Evolutionary conservation across 2,329 filamentous ascomycete species (phyloP), one percentile per base, ranked within the genome.

Genomic region (Alternaria novae-zelandiae): DNA sequence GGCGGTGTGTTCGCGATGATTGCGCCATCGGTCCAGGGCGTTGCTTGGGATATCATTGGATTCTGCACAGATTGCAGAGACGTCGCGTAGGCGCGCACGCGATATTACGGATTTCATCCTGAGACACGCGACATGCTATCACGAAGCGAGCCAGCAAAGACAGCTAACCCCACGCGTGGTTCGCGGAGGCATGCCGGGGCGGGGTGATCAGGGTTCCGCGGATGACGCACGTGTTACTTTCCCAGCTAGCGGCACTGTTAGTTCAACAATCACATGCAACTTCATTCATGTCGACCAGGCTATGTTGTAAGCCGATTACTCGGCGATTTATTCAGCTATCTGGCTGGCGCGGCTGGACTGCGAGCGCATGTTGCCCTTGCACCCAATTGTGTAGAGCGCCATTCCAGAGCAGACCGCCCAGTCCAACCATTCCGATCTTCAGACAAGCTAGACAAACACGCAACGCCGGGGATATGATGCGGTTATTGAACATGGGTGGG

Each of bases 381-480:
- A 61, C 53, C 50, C 50, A 57, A 53, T 59, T 61, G 66, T 63
- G 57, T 60, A 65, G 57, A 61, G 64, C 56, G 61, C 61, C 65
- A 59, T 64, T 54, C 30, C 49, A 62, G 59, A 58, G 51, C 70
- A 68, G 60, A 67, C 66, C 60, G 64, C 66, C 68, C 70, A 61
- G 64, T 66, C 66, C 65, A 66, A 66, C 70, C 66, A 64, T 62
- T 70, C 70, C 68, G 64, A 54, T 63, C 64, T 65, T 68, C 61
- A 66, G 63, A 69, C 68, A 70, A 69, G 67, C 66, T 62, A 70
- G 63, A 49, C 70, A 74, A 74, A 75, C 69, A 75, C 71, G 62
- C 69, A 78, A 79, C 78, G 76, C 78, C 78, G 68, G 77, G 77
- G 76, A 79, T 79, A 80, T 80, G 78, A 80, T 80, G 78, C 77